These are phyloP conservation scores for Ochetophila trinervis DNA, from an alignment of 306 rosid species.

Conservation along the genomic window DNA sequence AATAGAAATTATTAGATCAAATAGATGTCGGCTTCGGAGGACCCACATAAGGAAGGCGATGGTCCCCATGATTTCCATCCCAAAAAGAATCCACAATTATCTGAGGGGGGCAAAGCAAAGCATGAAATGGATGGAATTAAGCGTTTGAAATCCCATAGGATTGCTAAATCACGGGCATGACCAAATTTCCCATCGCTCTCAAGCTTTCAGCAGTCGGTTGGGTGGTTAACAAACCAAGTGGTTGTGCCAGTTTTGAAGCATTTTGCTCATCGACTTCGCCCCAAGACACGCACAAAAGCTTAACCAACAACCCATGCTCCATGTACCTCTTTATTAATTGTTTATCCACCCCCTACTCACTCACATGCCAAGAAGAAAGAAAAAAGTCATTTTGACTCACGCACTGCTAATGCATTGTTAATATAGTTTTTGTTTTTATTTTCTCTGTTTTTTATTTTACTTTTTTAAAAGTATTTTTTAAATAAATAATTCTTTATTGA, in stretches of 20 bases:
- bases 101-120: not conserved
- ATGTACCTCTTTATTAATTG: too few relatives aligned
- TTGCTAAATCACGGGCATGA: not conserved
- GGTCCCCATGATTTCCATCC: too few relatives aligned
- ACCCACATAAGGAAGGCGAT: not conserved
- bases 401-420: too few relatives aligned
- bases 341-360: too few relatives aligned
- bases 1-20: not conserved
- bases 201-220: constrained; percentile 16
- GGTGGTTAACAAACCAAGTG: constrained; percentile 26
- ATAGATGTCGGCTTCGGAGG: constrained; percentile 14
- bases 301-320: not conserved
- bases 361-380: too few relatives aligned
- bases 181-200: constrained; percentile 3
- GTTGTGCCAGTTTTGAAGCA: not conserved
- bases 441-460: too few relatives aligned
- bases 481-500: too few relatives aligned
- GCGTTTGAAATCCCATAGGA: not conserved
- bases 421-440: too few relatives aligned
- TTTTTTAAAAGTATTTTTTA: too few relatives aligned
- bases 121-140: not conserved
- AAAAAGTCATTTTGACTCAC: too few relatives aligned
- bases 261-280: not conserved
- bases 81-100: not conserved
- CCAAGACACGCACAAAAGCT: not conserved